phyloP scores from a whole-genome alignment of 1,284 basidiomycete genomes.

The Cryptococcus maquisensis region DNA sequence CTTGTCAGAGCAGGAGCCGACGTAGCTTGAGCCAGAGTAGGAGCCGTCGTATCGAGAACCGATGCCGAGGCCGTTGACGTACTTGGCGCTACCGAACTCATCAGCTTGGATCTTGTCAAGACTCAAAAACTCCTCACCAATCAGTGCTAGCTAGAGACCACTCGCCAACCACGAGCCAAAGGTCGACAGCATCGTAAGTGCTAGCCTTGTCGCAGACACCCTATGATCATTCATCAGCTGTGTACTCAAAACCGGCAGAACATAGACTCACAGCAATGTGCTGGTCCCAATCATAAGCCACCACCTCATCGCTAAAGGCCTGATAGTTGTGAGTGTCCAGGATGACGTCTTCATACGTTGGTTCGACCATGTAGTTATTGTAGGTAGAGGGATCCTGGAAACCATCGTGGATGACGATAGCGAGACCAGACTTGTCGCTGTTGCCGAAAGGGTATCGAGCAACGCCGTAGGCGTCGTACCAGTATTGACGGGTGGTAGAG shows the following conservation, averaged over 20 bases:
- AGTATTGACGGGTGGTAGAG: conserved; percentile 62
- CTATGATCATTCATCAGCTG: conserved; percentile 4
- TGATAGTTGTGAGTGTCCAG: conserved; percentile 83
- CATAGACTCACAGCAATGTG: conserved; percentile 56
- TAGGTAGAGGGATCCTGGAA: conserved; percentile 75
- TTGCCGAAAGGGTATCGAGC: conserved; percentile 64
- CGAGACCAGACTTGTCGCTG: conserved; percentile 29
- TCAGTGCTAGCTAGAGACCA: conserved; percentile 72
- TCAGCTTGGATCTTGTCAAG: too few species aligned
- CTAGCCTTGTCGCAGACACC: conserved; percentile 56
- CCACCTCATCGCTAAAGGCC: conserved; percentile 63
- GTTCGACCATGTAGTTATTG: conserved; percentile 61
- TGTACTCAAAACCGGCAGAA: background rate
- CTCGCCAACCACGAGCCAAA: conserved; percentile 77
- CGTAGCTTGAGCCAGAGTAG: conserved; percentile 59
- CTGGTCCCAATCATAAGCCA: conserved; percentile 56
- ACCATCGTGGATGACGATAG: conserved; percentile 73
- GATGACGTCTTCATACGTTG: conserved; percentile 61
- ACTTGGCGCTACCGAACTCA: conserved; percentile 54
- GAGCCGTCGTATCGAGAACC: conserved; percentile 79
- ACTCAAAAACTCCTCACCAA: conserved; percentile 49
- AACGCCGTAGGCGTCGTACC: conserved; percentile 57
- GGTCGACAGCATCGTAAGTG: conserved; percentile 54
- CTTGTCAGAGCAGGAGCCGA: conserved; percentile 68
- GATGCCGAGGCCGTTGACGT: conserved; percentile 64